Base-by-base conservation (phyloP, 1,284 basidiomycete species). In the Tylopilus orsonianus region DNA sequence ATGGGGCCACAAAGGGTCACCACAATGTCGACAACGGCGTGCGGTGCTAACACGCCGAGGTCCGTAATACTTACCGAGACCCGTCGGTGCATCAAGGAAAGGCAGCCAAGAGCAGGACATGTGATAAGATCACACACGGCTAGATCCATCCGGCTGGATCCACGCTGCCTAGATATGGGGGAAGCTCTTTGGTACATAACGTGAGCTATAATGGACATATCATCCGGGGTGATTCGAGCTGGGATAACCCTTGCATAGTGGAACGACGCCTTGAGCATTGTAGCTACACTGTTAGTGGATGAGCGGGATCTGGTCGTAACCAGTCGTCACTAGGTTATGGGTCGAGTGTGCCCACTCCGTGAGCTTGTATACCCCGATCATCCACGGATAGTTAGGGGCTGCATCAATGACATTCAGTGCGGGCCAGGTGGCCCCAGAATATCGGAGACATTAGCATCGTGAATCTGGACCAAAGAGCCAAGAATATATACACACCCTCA, bases 381-480 rank as follows among this genome's bases (percentile, higher is more conserved):
- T n/a, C n/a, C n/a, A n/a, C n/a, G n/a, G n/a, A n/a, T n/a, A n/a
- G n/a, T n/a, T n/a, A n/a, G n/a, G n/a, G n/a, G n/a, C n/a, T n/a
- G n/a, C n/a, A n/a, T n/a, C n/a, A n/a, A n/a, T n/a, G n/a, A n/a
- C n/a, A n/a, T n/a, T n/a, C n/a, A n/a, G n/a, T n/a, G n/a, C n/a
- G 16, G 16, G 26, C 24, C 12, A 9, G 5, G 20, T 7, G 19
- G 26, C 13, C 19, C 52, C 47, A 41, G 32, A 33, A 36, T 22
- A 16, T 23, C 8, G 49, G 56, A 59, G 41, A 40, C 40, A n/a
- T 40, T 47, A 36, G 38, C 4, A 47, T 52, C 46, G 22, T 9
- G 10, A 13, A 37, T 19, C 37, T 20, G 16, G 19, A 29, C 16
- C 10, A 30, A 35, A 16, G 10, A 16, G 10, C 8, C 14, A 41